A percentile compares a stretch with the other conserved stretches of the same genome.
phyloP scores from a whole-genome alignment of 495 filamentous ascomycete genomes.

The Penicillium paxilli region DNA sequence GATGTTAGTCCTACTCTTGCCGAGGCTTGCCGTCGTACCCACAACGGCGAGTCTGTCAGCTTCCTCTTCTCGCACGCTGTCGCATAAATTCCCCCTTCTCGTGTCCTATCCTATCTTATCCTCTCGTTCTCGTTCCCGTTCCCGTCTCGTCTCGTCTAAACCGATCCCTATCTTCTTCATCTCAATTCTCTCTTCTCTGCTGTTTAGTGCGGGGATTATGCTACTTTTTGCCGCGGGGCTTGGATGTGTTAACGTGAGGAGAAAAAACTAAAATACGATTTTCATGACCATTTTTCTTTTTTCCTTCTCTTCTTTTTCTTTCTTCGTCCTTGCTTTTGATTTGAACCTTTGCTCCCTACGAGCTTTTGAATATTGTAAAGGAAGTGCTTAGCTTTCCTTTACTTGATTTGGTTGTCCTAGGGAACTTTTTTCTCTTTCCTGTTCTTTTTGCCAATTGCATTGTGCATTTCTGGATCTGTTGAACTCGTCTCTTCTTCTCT shows the following conservation, averaged over 20 bases:
- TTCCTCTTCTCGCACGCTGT: slow-evolving; percentile 91
- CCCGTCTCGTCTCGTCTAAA: too few species aligned
- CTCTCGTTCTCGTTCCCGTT: not conserved
- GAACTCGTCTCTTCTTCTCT: too few species aligned
- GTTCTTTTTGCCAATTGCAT: slow-evolving; percentile 14
- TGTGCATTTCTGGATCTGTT: slow-evolving; percentile 11
- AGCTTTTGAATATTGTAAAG: too few species aligned
- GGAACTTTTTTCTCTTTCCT: too few species aligned
- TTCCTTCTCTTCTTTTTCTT: not conserved
- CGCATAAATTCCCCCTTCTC: too few species aligned
- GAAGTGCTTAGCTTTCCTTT: too few species aligned
- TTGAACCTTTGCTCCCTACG: too few species aligned
- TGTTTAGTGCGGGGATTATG: not conserved
- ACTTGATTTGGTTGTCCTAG: not conserved
- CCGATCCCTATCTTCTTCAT: not conserved
- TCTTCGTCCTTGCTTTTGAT: too few species aligned
- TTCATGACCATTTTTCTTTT: slow-evolving; percentile 21
- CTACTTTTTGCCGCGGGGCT: not conserved
- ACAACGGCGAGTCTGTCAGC: slow-evolving; percentile 92
- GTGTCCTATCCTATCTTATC: not conserved
- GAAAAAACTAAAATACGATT: slow-evolving; percentile 31
- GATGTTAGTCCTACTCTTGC: slow-evolving; percentile 87
- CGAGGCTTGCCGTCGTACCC: slow-evolving; percentile 74
- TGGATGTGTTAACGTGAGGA: slow-evolving; percentile 11
- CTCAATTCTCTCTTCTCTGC: not conserved